phyloP scores from a whole-genome alignment of 306 rosid genomes.

The Ormosia emarginata region DNA sequence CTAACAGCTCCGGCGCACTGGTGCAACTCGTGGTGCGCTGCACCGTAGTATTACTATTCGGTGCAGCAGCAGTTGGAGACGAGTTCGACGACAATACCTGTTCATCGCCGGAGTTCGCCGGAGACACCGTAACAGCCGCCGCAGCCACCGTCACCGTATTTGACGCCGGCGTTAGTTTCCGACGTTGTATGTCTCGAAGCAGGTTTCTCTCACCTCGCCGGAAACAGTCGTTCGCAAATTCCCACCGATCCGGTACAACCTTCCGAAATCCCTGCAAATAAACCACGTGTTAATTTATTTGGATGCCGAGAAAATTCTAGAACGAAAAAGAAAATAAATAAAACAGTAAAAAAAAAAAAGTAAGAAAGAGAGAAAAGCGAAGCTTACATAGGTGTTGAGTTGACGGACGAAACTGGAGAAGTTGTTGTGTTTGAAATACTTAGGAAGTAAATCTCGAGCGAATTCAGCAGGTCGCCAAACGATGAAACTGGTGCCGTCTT shows the following conservation, averaged over 20 bases:
- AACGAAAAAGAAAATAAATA: background rate
- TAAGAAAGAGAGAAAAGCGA: background rate
- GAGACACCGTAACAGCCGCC: conserved; percentile 45
- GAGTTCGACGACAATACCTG: conserved; percentile 87
- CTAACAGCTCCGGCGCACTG: conserved; percentile 63
- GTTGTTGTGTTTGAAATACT: conserved; percentile 88
- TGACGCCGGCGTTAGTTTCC: conserved; percentile 46
- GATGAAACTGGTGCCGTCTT: conserved; percentile 75
- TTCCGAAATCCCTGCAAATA: conserved; percentile 78
- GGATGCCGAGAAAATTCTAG: background rate
- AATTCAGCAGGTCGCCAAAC: conserved; percentile 97
- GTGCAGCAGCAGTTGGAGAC: conserved; percentile 43
- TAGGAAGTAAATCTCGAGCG: conserved; percentile 92
- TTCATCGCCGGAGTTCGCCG: conserved; percentile 81
- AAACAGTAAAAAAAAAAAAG: background rate
- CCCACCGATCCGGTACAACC: conserved; percentile 99
- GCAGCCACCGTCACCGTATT: conserved; percentile 44
- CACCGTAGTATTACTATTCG: conserved; percentile 18
- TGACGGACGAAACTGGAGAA: conserved; percentile 98
- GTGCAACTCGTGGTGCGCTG: conserved; percentile 52
- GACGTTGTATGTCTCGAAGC: conserved; percentile 84
- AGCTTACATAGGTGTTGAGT: conserved; percentile 78
- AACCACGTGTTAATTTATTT: background rate
- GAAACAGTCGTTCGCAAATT: conserved; percentile 81
- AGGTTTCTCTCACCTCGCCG: conserved; percentile 67